Evolutionary conservation across 2,329 filamentous ascomycete species (phyloP).

Genomic region (Sporothrix globosa): DNA sequence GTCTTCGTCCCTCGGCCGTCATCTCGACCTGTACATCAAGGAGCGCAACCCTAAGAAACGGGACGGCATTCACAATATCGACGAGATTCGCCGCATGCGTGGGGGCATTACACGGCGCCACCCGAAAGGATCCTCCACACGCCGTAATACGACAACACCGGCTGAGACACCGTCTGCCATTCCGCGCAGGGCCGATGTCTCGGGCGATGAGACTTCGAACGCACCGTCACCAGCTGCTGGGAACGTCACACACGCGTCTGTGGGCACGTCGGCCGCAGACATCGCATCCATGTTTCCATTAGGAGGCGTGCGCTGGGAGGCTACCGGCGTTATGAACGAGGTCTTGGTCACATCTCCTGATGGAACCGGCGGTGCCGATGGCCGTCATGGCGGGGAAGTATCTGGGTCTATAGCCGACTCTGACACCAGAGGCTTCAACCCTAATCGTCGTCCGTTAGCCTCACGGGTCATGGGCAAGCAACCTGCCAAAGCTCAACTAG

Average conservation of each 20-base stretch:
- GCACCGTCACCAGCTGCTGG: conserved; percentile 46
- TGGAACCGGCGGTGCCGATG: conserved; percentile 43
- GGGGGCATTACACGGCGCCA: conserved; percentile 86
- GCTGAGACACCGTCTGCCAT: conserved; percentile 53
- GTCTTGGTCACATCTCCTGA: conserved; percentile 59
- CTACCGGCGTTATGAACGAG: conserved; percentile 77
- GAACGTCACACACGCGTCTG: conserved; percentile 49
- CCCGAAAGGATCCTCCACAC: conserved; percentile 66
- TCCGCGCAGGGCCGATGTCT: conserved; percentile 47
- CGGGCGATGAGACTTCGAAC: conserved; percentile 47
- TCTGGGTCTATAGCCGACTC: not conserved
- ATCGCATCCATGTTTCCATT: conserved; percentile 50
- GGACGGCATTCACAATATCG: conserved; percentile 88
- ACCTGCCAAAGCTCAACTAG: conserved; percentile 62
- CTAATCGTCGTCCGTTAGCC: conserved; percentile 44
- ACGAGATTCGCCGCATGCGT: conserved; percentile 81
- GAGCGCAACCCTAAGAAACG: conserved; percentile 86
- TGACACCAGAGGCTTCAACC: conserved; percentile 40
- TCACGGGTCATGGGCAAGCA: conserved; percentile 56
- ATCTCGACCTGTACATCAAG: conserved; percentile 92
- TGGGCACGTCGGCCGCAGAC: conserved; percentile 53
- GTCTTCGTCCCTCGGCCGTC: conserved; percentile 87
- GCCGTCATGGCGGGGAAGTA: conserved; percentile 8
- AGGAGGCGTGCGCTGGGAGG: conserved; percentile 69
- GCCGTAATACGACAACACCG: conserved; percentile 65